phyloP scores from a whole-genome alignment of 75 land plant species.

The Isoetes taiwanensis region DNA sequence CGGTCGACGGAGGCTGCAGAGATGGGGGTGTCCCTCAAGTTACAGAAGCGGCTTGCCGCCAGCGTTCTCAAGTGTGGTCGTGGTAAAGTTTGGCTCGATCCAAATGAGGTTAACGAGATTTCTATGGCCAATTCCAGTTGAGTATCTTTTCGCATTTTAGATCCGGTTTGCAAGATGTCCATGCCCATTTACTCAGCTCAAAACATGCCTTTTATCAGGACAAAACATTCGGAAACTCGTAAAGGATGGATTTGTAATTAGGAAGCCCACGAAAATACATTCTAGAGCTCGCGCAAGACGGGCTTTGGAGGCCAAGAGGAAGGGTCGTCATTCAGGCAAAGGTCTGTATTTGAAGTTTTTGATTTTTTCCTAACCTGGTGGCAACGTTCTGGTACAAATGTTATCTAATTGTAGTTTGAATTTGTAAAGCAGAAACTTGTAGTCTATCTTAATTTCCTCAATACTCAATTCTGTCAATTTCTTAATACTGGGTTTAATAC shows the following conservation, averaged over 20 bases:
- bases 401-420: too few relatives aligned
- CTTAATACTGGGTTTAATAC: too few relatives aligned
- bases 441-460: too few relatives aligned
- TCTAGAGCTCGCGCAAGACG: slow-evolving; percentile 73
- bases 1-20: too few relatives aligned
- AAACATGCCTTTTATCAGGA: slow-evolving; percentile 23
- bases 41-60: slow-evolving; percentile 72
- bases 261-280: slow-evolving; percentile 75
- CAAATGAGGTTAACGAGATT: slow-evolving; percentile 64
- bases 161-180: neutral
- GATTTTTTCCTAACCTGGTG: too few relatives aligned
- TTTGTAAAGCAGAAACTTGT: too few relatives aligned
- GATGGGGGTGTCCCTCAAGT: slow-evolving; percentile 77
- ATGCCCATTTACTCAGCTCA: neutral
- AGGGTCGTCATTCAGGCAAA: slow-evolving; percentile 84
- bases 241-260: slow-evolving; percentile 79
- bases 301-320: slow-evolving; percentile 75
- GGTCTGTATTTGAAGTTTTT: slow-evolving; percentile 39
- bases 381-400: too few relatives aligned
- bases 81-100: slow-evolving; percentile 54
- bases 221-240: slow-evolving; percentile 78
- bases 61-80: slow-evolving; percentile 48
- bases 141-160: neutral
- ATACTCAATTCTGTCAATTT: too few relatives aligned
- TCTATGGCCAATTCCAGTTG: slow-evolving; percentile 77